Evolutionary conservation across 2,329 filamentous ascomycete genomes (phyloP).

Genomic region (Colletotrichum viniferum): DNA sequence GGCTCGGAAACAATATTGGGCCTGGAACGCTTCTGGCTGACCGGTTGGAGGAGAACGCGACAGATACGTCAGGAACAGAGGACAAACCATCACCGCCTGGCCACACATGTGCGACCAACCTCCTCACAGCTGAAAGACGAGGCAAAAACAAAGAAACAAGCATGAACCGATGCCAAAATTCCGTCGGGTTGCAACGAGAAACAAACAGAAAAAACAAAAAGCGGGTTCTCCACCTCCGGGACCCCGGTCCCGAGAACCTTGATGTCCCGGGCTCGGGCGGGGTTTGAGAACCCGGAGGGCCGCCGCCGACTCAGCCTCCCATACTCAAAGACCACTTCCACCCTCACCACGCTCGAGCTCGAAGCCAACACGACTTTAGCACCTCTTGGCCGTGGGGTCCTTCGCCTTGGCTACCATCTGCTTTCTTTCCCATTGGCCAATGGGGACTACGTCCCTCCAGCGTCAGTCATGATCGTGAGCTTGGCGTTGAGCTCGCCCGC

Average conservation of each 20-base stretch:
- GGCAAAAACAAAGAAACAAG: not conserved
- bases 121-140: not conserved
- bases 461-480: slow-evolving; percentile 9
- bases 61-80: not conserved
- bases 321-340: not conserved
- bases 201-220: slow-evolving; percentile 3
- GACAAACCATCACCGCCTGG: not conserved
- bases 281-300: slow-evolving; percentile 18
- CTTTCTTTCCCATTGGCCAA: not conserved
- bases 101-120: not conserved
- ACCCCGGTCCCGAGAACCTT: slow-evolving; percentile 14
- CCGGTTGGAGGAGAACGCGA: not conserved
- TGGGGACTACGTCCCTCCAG: not conserved
- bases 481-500: slow-evolving; percentile 11
- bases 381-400: slow-evolving; percentile 18
- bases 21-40: not conserved
- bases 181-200: not conserved
- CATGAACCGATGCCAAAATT: not conserved
- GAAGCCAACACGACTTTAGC: slow-evolving; percentile 5
- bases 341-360: not conserved
- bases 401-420: not conserved
- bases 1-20: fast-evolving
- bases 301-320: not conserved
- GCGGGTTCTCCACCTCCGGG: not conserved
- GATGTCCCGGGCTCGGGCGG: slow-evolving; percentile 8